A percentile compares a stretch with the other conserved stretches of the same genome.
These are phyloP conservation scores for Talaromyces nanjingensis DNA, from an alignment of 495 filamentous ascomycete species.

Conservation along the genomic window DNA sequence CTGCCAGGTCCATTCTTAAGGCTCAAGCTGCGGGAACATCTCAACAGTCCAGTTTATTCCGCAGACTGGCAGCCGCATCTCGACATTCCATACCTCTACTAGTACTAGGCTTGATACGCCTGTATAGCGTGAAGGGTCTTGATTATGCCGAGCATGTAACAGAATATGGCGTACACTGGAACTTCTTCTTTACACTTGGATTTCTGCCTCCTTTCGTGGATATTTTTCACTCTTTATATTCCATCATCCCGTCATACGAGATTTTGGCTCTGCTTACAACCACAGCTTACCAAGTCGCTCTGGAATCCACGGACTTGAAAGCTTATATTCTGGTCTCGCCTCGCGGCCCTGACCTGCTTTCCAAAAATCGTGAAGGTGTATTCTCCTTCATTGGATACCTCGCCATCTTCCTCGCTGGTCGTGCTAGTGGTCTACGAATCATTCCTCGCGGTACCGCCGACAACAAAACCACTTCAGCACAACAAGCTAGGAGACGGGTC, in stretches of 20 bases:
- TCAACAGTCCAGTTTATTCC: constrained; percentile 32
- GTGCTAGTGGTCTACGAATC: constrained; percentile 69
- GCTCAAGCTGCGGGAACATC: constrained; percentile 41
- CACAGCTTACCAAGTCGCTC: constrained; percentile 59
- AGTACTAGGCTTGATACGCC: constrained; percentile 68
- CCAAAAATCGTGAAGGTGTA: constrained; percentile 87
- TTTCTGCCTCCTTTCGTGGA: constrained; percentile 86
- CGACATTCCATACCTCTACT: constrained; percentile 80
- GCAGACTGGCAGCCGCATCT: constrained; percentile 54
- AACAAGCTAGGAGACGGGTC: constrained; percentile 43
- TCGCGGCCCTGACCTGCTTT: constrained; percentile 62
- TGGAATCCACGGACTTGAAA: constrained; percentile 74
- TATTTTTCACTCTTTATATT: constrained; percentile 59
- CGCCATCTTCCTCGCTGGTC: constrained; percentile 88
- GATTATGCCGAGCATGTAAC: constrained; percentile 97
- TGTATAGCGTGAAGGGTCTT: constrained; percentile 85
- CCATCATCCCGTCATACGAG: constrained; percentile 63
- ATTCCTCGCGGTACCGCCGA: constrained; percentile 52
- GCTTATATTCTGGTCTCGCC: constrained; percentile 79
- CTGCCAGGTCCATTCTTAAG: constrained; percentile 78
- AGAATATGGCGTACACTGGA: constrained; percentile 99
- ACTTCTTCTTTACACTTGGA: constrained; percentile 97
- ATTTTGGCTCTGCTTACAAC: constrained; percentile 59
- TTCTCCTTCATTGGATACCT: constrained; percentile 92
- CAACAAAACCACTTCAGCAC: constrained; percentile 14